Evolutionary conservation across 768 basidiomycete species (phyloP), one percentile per base, ranked within the genome.

Genomic region (Amanita rimosa): DNA sequence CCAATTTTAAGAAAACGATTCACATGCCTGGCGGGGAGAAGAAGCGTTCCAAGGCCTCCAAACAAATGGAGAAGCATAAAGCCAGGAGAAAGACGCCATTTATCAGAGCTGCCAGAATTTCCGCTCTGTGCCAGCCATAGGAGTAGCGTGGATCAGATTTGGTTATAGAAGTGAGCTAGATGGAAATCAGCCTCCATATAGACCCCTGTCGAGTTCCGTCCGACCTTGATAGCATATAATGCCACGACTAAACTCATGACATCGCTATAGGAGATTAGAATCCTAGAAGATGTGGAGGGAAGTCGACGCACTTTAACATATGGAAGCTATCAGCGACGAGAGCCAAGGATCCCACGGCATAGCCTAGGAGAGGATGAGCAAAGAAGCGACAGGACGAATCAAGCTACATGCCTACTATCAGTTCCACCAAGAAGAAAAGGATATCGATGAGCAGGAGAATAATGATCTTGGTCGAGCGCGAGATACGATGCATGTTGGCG

Each of bases 101-200:
- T 55, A 98, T 68, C 39, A 98, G 73, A 0, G 96, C 96, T 17
- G 93, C 94, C 6, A 97, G 76, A 53, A 96, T 94, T 61, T 96
- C 94, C 14, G 96, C 96, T 53, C 96, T 76, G 65, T 98, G 94
- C 95, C 94, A 98, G n/a, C 94, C 95, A 62, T 98, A 98, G 4
- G 95, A 92, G 65, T 96, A 96, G 44, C 81, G 77, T 24, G 85
- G 76, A 65, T 85, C 78, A 27, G 67, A 68, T 24, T 77, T 66
- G 26, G 69, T 75, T 48, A 72, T 71, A 31, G 72, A 71, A 31
- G 85, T 80, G 48, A 92, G 73, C 86, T 93, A 55, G 26, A 48
- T 24, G 26, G 39, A 49, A 22, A 19, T 43, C 35, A 54, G 52
- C 16, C 31, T 52, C 38, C 16, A 35, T 6, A 29, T 17, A 2